Evolutionary conservation across 2,329 filamentous ascomycete species (phyloP).

Genomic region (Geosmithia putterillii): DNA sequence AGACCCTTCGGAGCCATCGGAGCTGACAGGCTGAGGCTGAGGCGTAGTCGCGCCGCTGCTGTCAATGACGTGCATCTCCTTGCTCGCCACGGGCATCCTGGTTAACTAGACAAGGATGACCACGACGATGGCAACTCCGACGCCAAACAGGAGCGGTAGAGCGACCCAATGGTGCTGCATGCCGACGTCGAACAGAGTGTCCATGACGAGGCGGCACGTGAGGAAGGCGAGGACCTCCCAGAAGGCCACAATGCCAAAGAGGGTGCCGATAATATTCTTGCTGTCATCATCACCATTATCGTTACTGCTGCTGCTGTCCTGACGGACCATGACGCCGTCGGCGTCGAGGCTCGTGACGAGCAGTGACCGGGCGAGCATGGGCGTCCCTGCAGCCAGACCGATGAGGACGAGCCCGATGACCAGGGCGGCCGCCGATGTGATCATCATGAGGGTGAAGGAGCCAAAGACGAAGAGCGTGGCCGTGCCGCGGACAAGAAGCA

Average conservation of each 20-base stretch:
- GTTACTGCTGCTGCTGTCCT: too few relatives aligned
- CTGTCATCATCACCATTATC: neutral
- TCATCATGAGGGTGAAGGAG: conserved; percentile 10
- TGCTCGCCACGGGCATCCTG: conserved; percentile 1
- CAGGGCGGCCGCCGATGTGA: conserved; percentile 8
- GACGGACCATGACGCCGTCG: neutral
- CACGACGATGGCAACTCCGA: conserved; percentile 5
- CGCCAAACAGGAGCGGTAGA: conserved; percentile 10
- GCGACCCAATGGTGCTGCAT: conserved; percentile 11
- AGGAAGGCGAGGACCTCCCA: conserved; percentile 12
- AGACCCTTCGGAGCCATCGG: too few relatives aligned
- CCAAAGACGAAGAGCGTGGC: conserved; percentile 10
- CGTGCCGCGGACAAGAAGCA: conserved; percentile 8
- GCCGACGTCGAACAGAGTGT: conserved; percentile 11
- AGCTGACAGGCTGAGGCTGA: too few relatives aligned
- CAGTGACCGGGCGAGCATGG: conserved; percentile 12
- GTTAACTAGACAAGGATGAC: conserved; percentile 7
- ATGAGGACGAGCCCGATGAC: conserved; percentile 9
- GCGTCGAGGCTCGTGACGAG: conserved; percentile 6
- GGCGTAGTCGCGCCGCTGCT: too few relatives aligned
- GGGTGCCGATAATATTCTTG: conserved; percentile 7
- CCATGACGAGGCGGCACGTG: conserved; percentile 8
- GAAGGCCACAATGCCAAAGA: conserved; percentile 12
- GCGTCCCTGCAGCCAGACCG: conserved; percentile 11
- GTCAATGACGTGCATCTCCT: too few relatives aligned